These are phyloP conservation scores for Fusarium sp. DNA, from an alignment of 2,329 filamentous ascomycete species.

Conservation along the genomic window DNA sequence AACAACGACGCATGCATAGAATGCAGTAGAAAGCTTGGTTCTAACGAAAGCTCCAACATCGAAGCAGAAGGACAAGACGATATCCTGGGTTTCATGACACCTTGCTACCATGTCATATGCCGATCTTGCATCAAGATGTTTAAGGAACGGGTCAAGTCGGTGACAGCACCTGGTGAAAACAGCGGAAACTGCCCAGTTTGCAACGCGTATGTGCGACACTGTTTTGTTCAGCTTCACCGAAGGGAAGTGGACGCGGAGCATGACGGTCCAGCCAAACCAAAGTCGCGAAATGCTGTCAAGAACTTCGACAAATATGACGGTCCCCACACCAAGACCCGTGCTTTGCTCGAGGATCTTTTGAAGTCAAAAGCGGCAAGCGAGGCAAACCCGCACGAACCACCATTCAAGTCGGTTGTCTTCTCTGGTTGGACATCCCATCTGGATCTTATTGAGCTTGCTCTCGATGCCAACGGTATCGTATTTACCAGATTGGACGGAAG, in stretches of 20 bases:
- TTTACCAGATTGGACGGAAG: constrained; percentile 90
- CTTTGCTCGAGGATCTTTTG: constrained; percentile 80
- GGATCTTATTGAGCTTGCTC: constrained; percentile 87
- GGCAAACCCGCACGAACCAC: constrained; percentile 71
- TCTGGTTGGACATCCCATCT: constrained; percentile 96
- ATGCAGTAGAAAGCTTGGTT: constrained; percentile 74
- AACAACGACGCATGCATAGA: constrained; percentile 78
- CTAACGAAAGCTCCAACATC: constrained; percentile 66
- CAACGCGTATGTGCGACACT: constrained; percentile 69
- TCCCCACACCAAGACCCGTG: constrained; percentile 91
- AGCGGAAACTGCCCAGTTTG: constrained; percentile 76
- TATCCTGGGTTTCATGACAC: constrained; percentile 81
- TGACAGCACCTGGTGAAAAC: constrained; percentile 52
- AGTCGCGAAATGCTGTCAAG: constrained; percentile 55
- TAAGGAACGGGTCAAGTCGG: constrained; percentile 62
- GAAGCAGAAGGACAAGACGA: constrained; percentile 71
- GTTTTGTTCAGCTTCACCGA: constrained; percentile 76
- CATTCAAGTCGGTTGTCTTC: constrained; percentile 94
- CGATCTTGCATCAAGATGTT: constrained; percentile 75
- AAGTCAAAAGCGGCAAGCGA: constrained; percentile 72
- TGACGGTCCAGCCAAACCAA: constrained; percentile 60
- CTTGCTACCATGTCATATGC: constrained; percentile 90
- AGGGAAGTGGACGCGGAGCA: constrained; percentile 69
- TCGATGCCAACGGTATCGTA: constrained; percentile 73
- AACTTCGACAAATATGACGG: constrained; percentile 81